phyloP scores from a whole-genome alignment of 2,329 filamentous ascomycete genomes.

The Immersiporthe knoxdaviesiana region DNA sequence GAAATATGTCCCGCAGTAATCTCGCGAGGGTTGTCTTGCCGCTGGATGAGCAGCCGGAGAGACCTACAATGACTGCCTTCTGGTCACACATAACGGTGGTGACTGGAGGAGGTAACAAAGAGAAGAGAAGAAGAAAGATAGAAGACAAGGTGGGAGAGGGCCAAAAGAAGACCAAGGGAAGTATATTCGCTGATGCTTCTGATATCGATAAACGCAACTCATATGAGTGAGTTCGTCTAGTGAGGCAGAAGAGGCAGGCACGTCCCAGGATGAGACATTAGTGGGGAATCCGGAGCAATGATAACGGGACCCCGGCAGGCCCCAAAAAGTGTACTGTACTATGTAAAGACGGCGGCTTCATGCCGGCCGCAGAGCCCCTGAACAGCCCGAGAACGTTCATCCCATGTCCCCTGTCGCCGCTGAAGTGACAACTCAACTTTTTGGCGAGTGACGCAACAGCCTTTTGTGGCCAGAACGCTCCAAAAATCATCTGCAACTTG shows the following conservation, averaged over 20 bases:
- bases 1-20: slow-evolving; percentile 80
- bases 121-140: neutral
- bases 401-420: slow-evolving; percentile 17
- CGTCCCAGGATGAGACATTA: neutral
- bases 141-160: neutral
- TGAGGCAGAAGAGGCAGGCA: neutral
- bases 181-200: neutral
- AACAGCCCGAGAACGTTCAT: neutral
- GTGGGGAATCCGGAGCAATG: neutral
- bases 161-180: neutral
- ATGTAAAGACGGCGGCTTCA: neutral
- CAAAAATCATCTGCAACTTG: neutral
- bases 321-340: slow-evolving; percentile 4
- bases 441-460: slow-evolving; percentile 25
- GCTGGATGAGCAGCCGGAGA: slow-evolving; percentile 89
- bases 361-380: slow-evolving; percentile 6
- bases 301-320: slow-evolving; percentile 8
- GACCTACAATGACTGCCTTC: slow-evolving; percentile 69
- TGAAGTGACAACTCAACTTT: slow-evolving; percentile 1
- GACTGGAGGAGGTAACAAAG: too few relatives aligned
- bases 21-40: slow-evolving; percentile 94
- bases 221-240: neutral
- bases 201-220: neutral
- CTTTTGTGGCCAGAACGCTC: neutral
- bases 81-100: slow-evolving; percentile 39